Evolutionary conservation across 1,139 yeast species (phyloP).

Genomic region (Diutina mesorugosa): DNA sequence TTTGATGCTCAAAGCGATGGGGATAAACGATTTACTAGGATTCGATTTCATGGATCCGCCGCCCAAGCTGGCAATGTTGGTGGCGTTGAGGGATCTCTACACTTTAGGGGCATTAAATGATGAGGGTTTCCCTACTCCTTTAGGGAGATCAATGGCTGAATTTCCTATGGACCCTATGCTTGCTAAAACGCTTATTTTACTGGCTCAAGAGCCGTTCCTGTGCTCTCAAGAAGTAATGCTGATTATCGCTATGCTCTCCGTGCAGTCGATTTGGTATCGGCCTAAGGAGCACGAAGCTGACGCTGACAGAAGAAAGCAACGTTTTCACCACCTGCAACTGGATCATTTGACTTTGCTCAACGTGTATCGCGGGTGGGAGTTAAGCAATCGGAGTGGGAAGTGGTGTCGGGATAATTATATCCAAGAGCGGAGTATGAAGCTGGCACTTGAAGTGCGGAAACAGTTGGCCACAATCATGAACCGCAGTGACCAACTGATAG

Average conservation of each 20-base stretch:
- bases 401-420: slow-evolving; percentile 82
- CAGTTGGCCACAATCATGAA: slow-evolving; percentile 58
- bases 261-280: slow-evolving; percentile 72
- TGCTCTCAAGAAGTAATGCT: slow-evolving; percentile 79
- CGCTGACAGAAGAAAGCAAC: slow-evolving; percentile 68
- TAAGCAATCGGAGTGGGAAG: slow-evolving; percentile 41
- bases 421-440: slow-evolving; percentile 66
- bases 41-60: slow-evolving; percentile 97
- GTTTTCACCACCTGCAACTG: slow-evolving; percentile 69
- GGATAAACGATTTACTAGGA: slow-evolving; percentile 63
- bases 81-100: slow-evolving; percentile 76
- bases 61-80: slow-evolving; percentile 55
- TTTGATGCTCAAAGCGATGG: slow-evolving; percentile 89
- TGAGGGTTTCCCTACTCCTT: slow-evolving; percentile 56
- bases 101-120: slow-evolving; percentile 75
- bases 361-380: slow-evolving; percentile 69
- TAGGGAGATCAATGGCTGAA: slow-evolving; percentile 79
- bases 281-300: slow-evolving; percentile 57
- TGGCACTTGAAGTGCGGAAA: slow-evolving; percentile 68
- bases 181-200: slow-evolving; percentile 53
- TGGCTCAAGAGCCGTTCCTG: slow-evolving; percentile 57
- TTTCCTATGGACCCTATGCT: slow-evolving; percentile 94
- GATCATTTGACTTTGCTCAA: slow-evolving; percentile 81
- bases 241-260: slow-evolving; percentile 85
- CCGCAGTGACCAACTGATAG: slow-evolving; percentile 35